phyloP scores from a whole-genome alignment of 257 asterid species.

The Rehmannia glutinosa region DNA sequence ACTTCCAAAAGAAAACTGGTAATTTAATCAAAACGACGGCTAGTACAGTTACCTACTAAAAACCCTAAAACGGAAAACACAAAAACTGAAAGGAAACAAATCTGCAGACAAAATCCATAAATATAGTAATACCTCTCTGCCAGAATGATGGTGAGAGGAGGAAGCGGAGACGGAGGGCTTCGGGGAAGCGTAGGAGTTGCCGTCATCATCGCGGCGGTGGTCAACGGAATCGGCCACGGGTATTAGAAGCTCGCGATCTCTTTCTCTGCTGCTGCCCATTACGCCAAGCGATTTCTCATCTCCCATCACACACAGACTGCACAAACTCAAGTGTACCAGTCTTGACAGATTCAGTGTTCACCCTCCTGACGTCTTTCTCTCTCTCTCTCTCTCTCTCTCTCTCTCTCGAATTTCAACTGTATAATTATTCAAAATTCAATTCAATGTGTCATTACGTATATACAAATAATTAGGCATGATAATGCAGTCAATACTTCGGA shows the following conservation, averaged over 20 bases:
- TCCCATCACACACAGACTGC: conserved; percentile 39
- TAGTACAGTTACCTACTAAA: conserved; percentile 4
- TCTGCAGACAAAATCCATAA: neutral
- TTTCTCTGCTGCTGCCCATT: conserved; percentile 54
- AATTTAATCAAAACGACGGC: neutral
- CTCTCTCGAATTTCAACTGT: conserved; percentile 7
- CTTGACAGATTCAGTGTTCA: conserved; percentile 18
- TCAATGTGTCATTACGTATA: neutral
- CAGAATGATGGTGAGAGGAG: conserved; percentile 59
- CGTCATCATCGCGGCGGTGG: conserved; percentile 36
- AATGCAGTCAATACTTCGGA: neutral
- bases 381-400: neutral
- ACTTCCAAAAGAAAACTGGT: conserved; percentile 6
- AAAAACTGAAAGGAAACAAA: conserved; percentile 1
- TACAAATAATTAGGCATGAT: neutral
- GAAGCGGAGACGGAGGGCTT: conserved; percentile 55
- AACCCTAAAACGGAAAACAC: conserved; percentile 26
- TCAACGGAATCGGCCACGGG: conserved; percentile 70
- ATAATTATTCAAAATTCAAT: neutral
- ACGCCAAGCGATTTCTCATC: conserved; percentile 69
- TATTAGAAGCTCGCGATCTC: conserved; percentile 95
- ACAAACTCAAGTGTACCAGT: conserved; percentile 11
- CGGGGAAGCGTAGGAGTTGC: conserved; percentile 33
- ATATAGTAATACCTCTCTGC: conserved; percentile 60
- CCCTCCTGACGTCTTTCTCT: neutral